Evolutionary conservation across 257 asterid genomes (phyloP), one percentile per base, ranked within the genome.

Genomic region (Penstemon newberryi): DNA sequence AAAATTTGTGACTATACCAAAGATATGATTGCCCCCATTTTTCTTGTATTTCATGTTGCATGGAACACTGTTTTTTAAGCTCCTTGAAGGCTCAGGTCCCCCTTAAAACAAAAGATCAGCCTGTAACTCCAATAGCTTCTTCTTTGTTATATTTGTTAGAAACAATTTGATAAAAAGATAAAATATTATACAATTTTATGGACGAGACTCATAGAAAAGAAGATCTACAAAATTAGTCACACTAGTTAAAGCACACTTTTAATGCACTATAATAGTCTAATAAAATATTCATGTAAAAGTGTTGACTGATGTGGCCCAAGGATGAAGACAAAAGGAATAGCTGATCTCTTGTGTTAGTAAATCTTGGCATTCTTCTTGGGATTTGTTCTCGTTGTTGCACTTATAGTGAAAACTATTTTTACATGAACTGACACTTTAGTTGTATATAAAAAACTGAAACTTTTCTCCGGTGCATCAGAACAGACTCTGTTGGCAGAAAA

Each of bases 41-140:
- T 51, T 73, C 49, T 38, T 67, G 3, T 57, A 65, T 15, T 15
- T 15, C 18, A 15, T 15, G 18, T 15, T 15, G 18, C 18, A 15
- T 15, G 18, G 18, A 15, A 15, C 18, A 15, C 18, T 15, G 18
- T 13, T 67, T 53, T 46, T 73, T 50, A 40, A 60, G 74, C 74
- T 69, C 58, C 33, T 67, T 72, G 53, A 50, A 77, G 66, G 65
- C 33, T 46, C 70, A 15, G 56, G 67, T 61, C 19, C 60, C 33
- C 46, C 77, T 43, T 65, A n/a, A 25, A 43, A n/a, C 40, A 69
- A 54, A 19, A 56, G n/a, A 43, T 18, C 37, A 64, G 62, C 69
- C 1, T 33, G 37, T 40, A 54, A 56, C 7, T 25, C 46, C 47
- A 39, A 40, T 57, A 5, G 4, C 5, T 46, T 46, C 51, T 46